These are phyloP conservation scores for Candida pini DNA, from an alignment of 805 yeast species.

Conservation along the genomic window DNA sequence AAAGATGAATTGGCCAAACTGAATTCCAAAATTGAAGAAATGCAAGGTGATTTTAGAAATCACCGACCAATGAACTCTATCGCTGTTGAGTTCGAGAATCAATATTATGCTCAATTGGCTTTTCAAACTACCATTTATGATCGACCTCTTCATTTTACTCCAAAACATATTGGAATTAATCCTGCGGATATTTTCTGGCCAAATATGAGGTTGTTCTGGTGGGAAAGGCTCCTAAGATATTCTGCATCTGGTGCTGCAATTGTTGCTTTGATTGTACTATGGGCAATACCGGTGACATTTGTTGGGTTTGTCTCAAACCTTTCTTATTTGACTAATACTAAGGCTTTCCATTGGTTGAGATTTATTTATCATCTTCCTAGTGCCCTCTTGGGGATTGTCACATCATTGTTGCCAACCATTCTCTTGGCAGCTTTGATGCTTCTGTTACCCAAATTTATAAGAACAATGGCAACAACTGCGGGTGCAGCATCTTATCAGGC, in stretches of 20 bases:
- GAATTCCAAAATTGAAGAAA: constrained; percentile 47
- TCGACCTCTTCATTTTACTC: constrained; percentile 56
- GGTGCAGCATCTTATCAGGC: constrained; percentile 55
- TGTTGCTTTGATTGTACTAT: constrained; percentile 49
- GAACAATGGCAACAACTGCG: constrained; percentile 53
- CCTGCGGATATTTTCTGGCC: constrained; percentile 64
- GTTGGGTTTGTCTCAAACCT: constrained; percentile 71
- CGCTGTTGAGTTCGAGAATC: constrained; percentile 73
- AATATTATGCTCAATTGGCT: constrained; percentile 71
- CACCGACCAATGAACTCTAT: constrained; percentile 69
- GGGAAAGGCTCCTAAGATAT: constrained; percentile 60
- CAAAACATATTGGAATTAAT: constrained; percentile 56
- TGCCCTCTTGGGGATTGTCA: constrained; percentile 53
- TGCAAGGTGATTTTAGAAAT: constrained; percentile 46
- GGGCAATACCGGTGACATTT: constrained; percentile 78
- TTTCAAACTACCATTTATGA: constrained; percentile 59
- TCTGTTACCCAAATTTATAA: constrained; percentile 58
- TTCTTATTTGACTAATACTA: constrained; percentile 51
- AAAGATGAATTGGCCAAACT: constrained; percentile 51
- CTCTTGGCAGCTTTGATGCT: constrained; percentile 62
- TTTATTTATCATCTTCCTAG: constrained; percentile 55
- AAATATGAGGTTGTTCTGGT: constrained; percentile 74
- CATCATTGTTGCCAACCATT: constrained; percentile 65
- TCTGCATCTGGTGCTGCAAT: constrained; percentile 49
- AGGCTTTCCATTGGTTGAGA: constrained; percentile 46